Evolutionary conservation across 352 stramenopile genomes (phyloP).

Genomic region (Phytophthora pisi): DNA sequence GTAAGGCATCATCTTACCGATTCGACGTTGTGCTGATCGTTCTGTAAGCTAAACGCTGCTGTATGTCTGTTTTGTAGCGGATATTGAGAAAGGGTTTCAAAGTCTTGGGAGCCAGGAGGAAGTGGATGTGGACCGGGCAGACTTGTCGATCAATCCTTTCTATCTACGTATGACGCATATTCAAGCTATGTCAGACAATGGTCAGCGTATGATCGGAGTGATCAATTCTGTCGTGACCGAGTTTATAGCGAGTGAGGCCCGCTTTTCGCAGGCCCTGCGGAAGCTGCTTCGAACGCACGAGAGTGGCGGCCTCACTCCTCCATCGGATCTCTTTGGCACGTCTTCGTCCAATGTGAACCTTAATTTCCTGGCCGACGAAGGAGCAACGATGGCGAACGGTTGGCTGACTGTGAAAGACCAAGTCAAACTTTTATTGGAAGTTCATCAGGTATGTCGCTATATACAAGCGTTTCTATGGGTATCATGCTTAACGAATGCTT

Average conservation of each 20-base stretch:
- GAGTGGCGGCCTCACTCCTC: slow-evolving; percentile 21
- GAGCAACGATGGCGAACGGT: slow-evolving; percentile 53
- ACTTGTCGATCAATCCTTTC: slow-evolving; percentile 65
- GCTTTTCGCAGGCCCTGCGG: slow-evolving; percentile 55
- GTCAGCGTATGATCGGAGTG: slow-evolving; percentile 57
- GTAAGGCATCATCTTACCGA: slow-evolving; percentile 35
- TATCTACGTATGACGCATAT: slow-evolving; percentile 73
- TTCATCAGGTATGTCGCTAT: slow-evolving; percentile 51
- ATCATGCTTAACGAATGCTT: background rate
- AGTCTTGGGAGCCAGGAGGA: slow-evolving; percentile 56
- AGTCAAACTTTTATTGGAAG: slow-evolving; percentile 59
- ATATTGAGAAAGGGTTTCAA: slow-evolving; percentile 79
- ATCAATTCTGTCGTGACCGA: slow-evolving; percentile 62
- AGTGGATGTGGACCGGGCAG: slow-evolving; percentile 46
- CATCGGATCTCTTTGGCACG: slow-evolving; percentile 53
- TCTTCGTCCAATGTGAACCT: slow-evolving; percentile 29
- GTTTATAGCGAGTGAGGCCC: slow-evolving; percentile 62
- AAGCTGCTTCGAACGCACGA: slow-evolving; percentile 66
- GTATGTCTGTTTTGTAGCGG: slow-evolving; percentile 38
- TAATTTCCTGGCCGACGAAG: slow-evolving; percentile 51
- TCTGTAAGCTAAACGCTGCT: background rate
- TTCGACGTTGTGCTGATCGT: background rate
- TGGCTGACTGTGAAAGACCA: slow-evolving; percentile 72
- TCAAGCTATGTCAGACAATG: slow-evolving; percentile 71
- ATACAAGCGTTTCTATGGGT: background rate